Conservation (phyloP, 2,329 filamentous ascomycete genomes). For the Beauveria sp. region DNA sequence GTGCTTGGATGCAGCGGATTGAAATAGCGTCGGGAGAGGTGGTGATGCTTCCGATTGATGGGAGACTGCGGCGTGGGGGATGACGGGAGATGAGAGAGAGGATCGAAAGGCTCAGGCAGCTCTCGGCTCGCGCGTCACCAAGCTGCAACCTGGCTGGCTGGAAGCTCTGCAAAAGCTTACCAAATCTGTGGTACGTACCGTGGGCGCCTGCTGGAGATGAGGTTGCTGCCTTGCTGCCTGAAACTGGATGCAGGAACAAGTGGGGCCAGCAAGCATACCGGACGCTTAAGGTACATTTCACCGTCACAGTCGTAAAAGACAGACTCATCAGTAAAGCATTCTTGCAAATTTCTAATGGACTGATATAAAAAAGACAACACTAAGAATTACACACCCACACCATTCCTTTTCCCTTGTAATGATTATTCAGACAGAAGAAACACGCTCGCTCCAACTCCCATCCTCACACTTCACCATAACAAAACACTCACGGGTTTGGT, state of each 20-base stretch:
- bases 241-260: neutral
- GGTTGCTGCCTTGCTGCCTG: constrained; percentile 18
- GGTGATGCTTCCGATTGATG: constrained; percentile 9
- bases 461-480: neutral
- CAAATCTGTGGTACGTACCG: constrained; percentile 13
- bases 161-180: constrained; percentile 10
- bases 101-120: constrained; percentile 32
- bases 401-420: neutral
- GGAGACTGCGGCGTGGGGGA: constrained; percentile 14
- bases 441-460: neutral
- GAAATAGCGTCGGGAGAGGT: neutral
- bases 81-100: constrained; percentile 12
- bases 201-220: neutral
- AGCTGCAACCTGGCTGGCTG: constrained; percentile 12
- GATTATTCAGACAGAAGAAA: constrained; percentile 9
- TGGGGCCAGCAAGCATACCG: neutral
- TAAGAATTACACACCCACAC: neutral
- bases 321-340: neutral
- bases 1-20: neutral
- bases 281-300: neutral
- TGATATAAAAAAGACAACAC: neutral
- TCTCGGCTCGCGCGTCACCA: constrained; percentile 35
- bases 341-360: neutral
- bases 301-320: neutral
- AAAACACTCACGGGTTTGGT: constrained; percentile 24